These are phyloP conservation scores for Phytophthora pini DNA, from an alignment of 352 stramenopile species.

Conservation along the genomic window DNA sequence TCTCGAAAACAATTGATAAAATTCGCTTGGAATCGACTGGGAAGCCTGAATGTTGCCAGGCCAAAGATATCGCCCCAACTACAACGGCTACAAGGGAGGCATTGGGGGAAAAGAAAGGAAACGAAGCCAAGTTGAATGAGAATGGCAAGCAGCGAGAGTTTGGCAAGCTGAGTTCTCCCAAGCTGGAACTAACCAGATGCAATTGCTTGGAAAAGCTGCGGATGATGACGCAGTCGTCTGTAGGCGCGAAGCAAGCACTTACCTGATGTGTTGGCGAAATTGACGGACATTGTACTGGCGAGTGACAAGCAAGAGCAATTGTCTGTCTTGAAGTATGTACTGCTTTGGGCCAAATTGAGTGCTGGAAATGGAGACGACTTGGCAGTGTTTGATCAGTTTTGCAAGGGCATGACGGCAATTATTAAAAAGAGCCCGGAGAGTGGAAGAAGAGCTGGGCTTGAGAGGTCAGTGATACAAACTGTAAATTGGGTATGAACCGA, in stretches of 20 bases:
- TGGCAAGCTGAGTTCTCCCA: not conserved
- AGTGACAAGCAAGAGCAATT: not conserved
- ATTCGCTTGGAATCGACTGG: not conserved
- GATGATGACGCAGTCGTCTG: slow-evolving; percentile 8
- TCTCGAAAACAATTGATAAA: not conserved
- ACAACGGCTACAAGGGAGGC: not conserved
- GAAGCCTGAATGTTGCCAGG: not conserved
- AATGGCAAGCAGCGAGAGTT: not conserved
- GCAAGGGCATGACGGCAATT: not conserved
- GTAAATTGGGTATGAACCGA: no score
- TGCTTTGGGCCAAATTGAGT: slow-evolving; percentile 6
- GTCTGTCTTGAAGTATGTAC: slow-evolving; percentile 10
- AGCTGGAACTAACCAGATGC: not conserved
- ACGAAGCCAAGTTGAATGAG: not conserved
- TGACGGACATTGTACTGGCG: not conserved
- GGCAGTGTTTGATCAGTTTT: not conserved
- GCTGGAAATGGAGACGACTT: not conserved
- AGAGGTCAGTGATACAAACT: not conserved
- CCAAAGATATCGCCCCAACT: not conserved
- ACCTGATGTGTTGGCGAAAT: not conserved
- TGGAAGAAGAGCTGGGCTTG: not conserved
- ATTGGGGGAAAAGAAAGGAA: no score
- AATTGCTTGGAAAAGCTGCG: slow-evolving; percentile 2
- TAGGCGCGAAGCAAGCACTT: not conserved
- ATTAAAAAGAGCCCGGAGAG: not conserved